These are phyloP conservation scores for Mrakia gelida DNA, from an alignment of 768 basidiomycete genomes.

Conservation along the genomic window DNA sequence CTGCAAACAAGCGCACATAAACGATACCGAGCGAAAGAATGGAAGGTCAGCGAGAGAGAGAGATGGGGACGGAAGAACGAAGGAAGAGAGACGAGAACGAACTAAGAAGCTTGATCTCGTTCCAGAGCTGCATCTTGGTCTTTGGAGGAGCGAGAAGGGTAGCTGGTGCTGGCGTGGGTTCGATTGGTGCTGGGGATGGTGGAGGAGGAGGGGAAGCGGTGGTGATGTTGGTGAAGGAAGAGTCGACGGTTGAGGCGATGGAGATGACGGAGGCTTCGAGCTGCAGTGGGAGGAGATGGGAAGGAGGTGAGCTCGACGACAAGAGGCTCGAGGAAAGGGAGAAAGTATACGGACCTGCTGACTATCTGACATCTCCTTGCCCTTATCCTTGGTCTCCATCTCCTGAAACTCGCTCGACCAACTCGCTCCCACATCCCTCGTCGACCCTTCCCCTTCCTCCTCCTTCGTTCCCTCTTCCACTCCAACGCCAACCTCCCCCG, in stretches of 20 bases:
- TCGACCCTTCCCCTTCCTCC: not conserved
- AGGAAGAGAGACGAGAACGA: conserved; percentile 37
- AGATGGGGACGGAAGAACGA: no score
- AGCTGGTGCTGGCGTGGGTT: not conserved
- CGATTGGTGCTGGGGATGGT: not conserved
- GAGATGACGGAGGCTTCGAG: conserved; percentile 21
- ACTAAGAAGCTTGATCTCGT: conserved; percentile 85
- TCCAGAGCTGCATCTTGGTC: conserved; percentile 83
- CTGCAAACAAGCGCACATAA: no score
- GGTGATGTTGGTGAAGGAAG: conserved; percentile 8
- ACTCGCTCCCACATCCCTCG: conserved; percentile 10
- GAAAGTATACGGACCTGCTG: not conserved
- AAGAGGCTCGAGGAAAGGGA: not conserved
- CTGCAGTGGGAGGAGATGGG: not conserved
- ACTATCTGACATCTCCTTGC: not conserved
- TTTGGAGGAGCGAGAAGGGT: conserved; percentile 36
- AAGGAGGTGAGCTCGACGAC: not conserved
- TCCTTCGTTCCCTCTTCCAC: not conserved
- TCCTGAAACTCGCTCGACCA: conserved; percentile 28
- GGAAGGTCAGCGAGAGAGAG: no score
- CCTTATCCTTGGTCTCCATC: conserved; percentile 11
- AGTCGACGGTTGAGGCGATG: conserved; percentile 14
- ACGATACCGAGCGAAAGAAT: no score
- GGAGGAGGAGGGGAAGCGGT: not conserved
- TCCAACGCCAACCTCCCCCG: not conserved